Percentiles rank a stretch among this genome's conserved stretches.
Conservation (phyloP, 192 early-diverging fungal species). For the Allomyces macrogynus region DNA sequence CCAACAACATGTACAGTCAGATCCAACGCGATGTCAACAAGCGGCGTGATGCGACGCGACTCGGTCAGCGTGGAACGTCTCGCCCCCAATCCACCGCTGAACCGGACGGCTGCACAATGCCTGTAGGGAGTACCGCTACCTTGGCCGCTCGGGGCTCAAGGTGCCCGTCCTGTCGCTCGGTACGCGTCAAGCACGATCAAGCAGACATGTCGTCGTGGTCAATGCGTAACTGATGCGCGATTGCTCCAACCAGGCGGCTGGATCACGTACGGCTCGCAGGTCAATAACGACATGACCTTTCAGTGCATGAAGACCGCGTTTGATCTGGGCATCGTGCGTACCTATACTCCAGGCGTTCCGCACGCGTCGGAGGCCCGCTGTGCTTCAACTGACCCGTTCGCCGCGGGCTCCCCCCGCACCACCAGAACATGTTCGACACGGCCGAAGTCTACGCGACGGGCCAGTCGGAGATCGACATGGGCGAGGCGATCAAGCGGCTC, state of each 20-base stretch:
- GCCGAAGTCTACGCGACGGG: conserved; percentile 41
- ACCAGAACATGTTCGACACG: conserved; percentile 57
- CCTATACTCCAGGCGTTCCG: too few species aligned
- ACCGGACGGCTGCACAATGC: neutral
- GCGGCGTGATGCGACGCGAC: too few species aligned
- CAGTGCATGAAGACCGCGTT: conserved; percentile 47
- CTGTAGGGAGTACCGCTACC: conserved; percentile 57
- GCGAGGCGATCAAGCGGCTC: conserved; percentile 53
- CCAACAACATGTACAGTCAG: neutral
- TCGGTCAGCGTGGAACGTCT: neutral
- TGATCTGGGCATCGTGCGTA: conserved; percentile 32
- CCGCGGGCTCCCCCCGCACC: too few species aligned
- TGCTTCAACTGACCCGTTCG: too few species aligned
- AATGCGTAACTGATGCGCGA: neutral
- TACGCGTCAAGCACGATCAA: conserved; percentile 5
- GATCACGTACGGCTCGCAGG: conserved; percentile 49
- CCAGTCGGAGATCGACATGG: conserved; percentile 53
- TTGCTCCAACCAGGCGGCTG: conserved; percentile 16
- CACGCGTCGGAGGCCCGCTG: too few species aligned
- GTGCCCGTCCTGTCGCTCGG: conserved; percentile 51
- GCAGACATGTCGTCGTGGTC: conserved; percentile 1
- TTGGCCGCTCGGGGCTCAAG: conserved; percentile 57
- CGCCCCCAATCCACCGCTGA: neutral
- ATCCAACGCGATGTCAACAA: too few species aligned
- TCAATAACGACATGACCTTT: conserved; percentile 25